A percentile compares a stretch with the other conserved stretches of the same genome.
These are phyloP conservation scores for Stachybotrys echinatus DNA, from an alignment of 2,329 filamentous ascomycete species.

Conservation along the genomic window DNA sequence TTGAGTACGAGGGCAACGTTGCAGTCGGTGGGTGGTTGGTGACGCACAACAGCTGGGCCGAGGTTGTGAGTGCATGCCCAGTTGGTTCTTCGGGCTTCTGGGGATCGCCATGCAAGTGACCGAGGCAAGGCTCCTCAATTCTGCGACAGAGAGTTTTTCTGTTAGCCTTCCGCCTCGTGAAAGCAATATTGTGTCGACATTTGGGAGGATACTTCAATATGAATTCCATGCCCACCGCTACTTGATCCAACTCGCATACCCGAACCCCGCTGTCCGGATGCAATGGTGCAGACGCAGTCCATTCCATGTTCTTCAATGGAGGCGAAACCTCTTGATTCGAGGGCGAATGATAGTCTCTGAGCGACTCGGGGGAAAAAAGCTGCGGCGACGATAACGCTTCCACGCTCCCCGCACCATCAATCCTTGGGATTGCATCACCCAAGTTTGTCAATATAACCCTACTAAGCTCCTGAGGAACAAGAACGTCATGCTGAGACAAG, in stretches of 20 bases:
- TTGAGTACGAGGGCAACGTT: slow-evolving; percentile 2
- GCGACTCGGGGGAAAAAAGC: neutral
- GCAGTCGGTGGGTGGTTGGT: neutral
- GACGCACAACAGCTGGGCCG: slow-evolving; percentile 12
- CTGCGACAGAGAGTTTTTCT: slow-evolving; percentile 6
- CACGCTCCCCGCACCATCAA: neutral
- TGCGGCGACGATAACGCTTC: neutral
- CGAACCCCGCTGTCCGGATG: neutral
- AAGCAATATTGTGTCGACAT: neutral
- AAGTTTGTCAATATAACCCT: no score
- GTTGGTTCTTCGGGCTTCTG: slow-evolving; percentile 15
- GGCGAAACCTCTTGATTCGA: neutral
- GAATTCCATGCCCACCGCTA: slow-evolving; percentile 24
- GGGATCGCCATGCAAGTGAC: slow-evolving; percentile 18
- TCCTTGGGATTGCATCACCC: neutral
- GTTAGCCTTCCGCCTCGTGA: neutral
- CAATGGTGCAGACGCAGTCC: neutral
- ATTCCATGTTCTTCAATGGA: neutral
- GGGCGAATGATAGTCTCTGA: neutral
- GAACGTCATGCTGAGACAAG: slow-evolving; percentile 11
- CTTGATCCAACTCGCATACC: slow-evolving; percentile 16
- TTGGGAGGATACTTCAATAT: slow-evolving; percentile 18
- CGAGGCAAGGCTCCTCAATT: slow-evolving; percentile 20
- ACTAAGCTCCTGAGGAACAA: neutral
- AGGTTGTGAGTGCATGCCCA: slow-evolving; percentile 20